Percentiles rank a stretch among this genome's conserved stretches.
phyloP scores from a whole-genome alignment of 345 rosid species.

The Citrus cavaleriei region DNA sequence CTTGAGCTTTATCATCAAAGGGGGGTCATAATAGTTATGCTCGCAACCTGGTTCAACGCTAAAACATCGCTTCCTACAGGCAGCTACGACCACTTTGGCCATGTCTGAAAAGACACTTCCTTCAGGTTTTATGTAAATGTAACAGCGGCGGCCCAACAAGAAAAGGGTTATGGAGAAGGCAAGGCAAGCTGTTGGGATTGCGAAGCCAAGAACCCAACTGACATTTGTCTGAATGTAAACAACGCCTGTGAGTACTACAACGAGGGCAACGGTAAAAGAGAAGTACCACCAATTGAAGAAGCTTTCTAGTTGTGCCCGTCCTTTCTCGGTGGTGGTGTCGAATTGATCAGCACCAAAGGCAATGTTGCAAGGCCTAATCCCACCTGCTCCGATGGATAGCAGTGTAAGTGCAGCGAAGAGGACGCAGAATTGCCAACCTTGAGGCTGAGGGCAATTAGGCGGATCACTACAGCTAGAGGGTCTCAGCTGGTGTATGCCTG shows the following conservation, averaged over 20 bases:
- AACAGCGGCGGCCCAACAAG: conserved; percentile 50
- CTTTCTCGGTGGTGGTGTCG: conserved; percentile 45
- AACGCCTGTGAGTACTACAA: conserved; percentile 55
- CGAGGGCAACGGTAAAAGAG: conserved; percentile 55
- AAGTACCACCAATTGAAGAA: conserved; percentile 91
- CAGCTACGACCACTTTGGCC: conserved; percentile 41
- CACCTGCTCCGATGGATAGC: conserved; percentile 66
- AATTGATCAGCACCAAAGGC: conserved; percentile 84
- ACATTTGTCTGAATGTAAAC: conserved; percentile 61
- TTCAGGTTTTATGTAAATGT: conserved; percentile 41
- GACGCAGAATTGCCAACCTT: conserved; percentile 43
- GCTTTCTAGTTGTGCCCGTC: conserved; percentile 48
- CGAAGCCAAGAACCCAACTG: conserved; percentile 64
- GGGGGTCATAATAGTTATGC: conserved; percentile 30
- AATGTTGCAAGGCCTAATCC: conserved; percentile 73
- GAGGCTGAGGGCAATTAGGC: conserved; percentile 30
- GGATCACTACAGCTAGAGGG: conserved; percentile 38
- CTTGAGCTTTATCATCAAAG: conserved; percentile 17
- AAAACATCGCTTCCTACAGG: conserved; percentile 35
- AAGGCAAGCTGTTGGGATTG: conserved; percentile 60
- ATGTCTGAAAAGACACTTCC: conserved; percentile 57
- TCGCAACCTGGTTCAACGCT: neutral
- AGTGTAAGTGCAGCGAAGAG: conserved; percentile 45
- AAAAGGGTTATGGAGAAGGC: conserved; percentile 43
- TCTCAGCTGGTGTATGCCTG: conserved; percentile 36